Conservation (phyloP, 208 protist species). For the Crithidia fasciculata region DNA sequence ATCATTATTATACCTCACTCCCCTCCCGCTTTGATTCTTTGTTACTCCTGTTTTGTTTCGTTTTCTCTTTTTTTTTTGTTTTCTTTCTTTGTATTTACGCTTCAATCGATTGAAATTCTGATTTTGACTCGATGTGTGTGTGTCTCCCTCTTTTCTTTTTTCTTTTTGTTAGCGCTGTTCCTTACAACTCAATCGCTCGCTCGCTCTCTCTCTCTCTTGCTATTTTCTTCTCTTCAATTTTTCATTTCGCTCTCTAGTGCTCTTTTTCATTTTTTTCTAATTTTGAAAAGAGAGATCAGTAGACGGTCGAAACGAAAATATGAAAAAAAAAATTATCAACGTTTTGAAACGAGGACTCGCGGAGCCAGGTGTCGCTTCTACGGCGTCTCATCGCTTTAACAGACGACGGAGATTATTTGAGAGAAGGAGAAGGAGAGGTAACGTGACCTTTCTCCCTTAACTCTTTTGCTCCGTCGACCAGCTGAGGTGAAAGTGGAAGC, state of each 20-base stretch:
- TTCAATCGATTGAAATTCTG: too few relatives aligned
- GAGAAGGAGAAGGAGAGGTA: too few relatives aligned
- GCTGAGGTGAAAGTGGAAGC: too few relatives aligned
- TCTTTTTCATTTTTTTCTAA: background rate
- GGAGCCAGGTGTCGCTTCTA: too few relatives aligned
- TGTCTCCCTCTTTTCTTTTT: background rate
- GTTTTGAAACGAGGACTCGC: too few relatives aligned
- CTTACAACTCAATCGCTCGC: too few relatives aligned
- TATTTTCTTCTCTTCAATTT: background rate
- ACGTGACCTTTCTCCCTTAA: too few relatives aligned
- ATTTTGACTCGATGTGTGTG: background rate
- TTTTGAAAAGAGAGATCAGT: background rate
- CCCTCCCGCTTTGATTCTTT: constrained; percentile 3
- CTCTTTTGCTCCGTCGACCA: too few relatives aligned
- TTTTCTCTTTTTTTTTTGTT: constrained; percentile 1
- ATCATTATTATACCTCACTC: constrained; percentile 2
- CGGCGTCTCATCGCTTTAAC: too few relatives aligned
- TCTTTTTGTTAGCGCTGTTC: background rate
- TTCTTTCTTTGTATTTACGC: constrained; percentile 1
- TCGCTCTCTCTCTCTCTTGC: too few relatives aligned
- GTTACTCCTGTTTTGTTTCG: background rate
- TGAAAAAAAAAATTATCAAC: background rate
- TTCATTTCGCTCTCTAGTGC: constrained; percentile 4
- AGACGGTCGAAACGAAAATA: background rate
- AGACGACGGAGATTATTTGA: too few relatives aligned